These are phyloP conservation scores for Cyberlindnera bimundalis DNA, from an alignment of 805 yeast species.

Conservation along the genomic window DNA sequence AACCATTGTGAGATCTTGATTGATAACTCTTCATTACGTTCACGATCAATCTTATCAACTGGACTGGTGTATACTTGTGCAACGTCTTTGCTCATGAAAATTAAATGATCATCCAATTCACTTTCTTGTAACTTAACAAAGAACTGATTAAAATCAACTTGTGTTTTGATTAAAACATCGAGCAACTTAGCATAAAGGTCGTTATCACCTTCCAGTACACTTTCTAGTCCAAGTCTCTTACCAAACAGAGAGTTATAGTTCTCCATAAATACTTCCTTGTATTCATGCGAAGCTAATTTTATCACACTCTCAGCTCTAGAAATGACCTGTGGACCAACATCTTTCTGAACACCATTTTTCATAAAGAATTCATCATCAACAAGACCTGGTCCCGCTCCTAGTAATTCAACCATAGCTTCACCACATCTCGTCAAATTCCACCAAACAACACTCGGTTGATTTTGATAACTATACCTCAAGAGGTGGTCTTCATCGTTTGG, in stretches of 20 bases:
- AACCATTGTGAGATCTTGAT: conserved; percentile 44
- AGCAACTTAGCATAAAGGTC: conserved; percentile 39
- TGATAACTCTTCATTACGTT: conserved; percentile 34
- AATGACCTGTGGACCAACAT: conserved; percentile 44
- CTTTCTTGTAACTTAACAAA: conserved; percentile 60
- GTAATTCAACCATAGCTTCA: conserved; percentile 74
- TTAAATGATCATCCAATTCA: conserved; percentile 31
- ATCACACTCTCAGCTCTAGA: conserved; percentile 64
- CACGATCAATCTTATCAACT: conserved; percentile 32
- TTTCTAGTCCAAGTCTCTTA: conserved; percentile 63
- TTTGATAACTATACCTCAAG: conserved; percentile 72
- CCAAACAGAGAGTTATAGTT: conserved; percentile 57
- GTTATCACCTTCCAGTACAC: conserved; percentile 37
- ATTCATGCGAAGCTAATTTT: conserved; percentile 60
- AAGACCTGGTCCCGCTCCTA: conserved; percentile 65
- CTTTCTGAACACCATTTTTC: conserved; percentile 43
- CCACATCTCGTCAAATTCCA: conserved; percentile 88
- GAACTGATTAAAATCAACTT: conserved; percentile 77
- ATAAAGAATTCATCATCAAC: conserved; percentile 41
- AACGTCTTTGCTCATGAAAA: conserved; percentile 29
- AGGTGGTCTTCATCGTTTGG: conserved; percentile 86
- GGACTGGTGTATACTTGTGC: conserved; percentile 21
- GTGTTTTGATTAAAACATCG: conserved; percentile 54
- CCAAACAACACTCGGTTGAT: conserved; percentile 85
- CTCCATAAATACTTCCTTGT: conserved; percentile 56